Evolutionary conservation across 768 basidiomycete genomes (phyloP).

Genomic region (Phanerochaete sordida): DNA sequence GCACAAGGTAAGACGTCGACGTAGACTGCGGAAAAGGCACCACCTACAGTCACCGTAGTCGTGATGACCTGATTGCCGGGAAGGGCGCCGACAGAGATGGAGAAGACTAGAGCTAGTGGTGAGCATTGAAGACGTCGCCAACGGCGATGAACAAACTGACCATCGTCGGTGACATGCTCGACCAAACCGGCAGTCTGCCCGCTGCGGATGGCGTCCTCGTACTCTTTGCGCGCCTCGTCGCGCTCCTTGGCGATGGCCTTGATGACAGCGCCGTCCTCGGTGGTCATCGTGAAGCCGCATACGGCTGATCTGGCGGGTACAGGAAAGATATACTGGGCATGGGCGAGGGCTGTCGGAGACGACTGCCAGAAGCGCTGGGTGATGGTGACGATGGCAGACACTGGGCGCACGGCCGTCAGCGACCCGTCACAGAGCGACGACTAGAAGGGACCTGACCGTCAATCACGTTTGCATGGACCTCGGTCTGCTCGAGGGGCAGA

Average conservation of each 20-base stretch:
- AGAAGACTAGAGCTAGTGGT: no score
- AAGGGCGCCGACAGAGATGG: slow-evolving; percentile 54
- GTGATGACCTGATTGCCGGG: slow-evolving; percentile 38
- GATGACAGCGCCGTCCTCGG: slow-evolving; percentile 39
- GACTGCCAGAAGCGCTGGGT: slow-evolving; percentile 4
- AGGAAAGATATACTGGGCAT: slow-evolving; percentile 57
- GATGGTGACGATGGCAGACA: slow-evolving; percentile 6
- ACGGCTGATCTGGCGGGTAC: slow-evolving; percentile 51
- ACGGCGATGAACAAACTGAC: not conserved
- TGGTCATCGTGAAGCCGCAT: slow-evolving; percentile 47
- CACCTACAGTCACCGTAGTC: slow-evolving; percentile 40
- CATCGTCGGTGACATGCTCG: slow-evolving; percentile 46
- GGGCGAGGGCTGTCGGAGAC: slow-evolving; percentile 24
- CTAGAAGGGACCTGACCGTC: not conserved
- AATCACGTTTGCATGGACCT: slow-evolving; percentile 3
- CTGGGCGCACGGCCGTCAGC: not conserved
- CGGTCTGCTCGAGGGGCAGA: slow-evolving; percentile 1
- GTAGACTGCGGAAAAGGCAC: not conserved
- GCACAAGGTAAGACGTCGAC: not conserved
- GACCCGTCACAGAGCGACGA: not conserved
- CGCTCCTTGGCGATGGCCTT: slow-evolving; percentile 47
- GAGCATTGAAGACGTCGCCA: not conserved
- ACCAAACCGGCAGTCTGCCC: slow-evolving; percentile 43
- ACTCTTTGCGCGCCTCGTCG: slow-evolving; percentile 35
- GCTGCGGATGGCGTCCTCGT: slow-evolving; percentile 35